A percentile compares a stretch with the other conserved stretches of the same genome.
These are phyloP conservation scores for Helotiales sp. DNA, from an alignment of 2,329 filamentous ascomycete genomes.

Conservation along the genomic window DNA sequence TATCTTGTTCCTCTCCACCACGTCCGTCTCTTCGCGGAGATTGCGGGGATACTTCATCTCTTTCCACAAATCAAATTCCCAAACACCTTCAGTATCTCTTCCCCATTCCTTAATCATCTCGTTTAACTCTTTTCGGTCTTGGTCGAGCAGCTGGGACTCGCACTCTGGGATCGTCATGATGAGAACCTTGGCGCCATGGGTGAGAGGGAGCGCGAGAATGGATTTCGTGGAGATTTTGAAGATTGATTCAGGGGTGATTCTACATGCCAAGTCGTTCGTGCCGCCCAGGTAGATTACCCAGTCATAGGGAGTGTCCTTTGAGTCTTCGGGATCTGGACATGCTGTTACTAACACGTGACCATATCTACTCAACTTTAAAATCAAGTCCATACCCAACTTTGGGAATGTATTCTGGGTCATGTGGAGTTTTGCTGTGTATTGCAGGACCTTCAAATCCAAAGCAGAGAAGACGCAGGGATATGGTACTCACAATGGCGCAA, in stretches of 20 bases:
- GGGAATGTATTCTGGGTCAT: no score
- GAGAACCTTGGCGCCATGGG: constrained; percentile 53
- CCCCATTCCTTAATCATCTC: constrained; percentile 40
- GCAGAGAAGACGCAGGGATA: neutral
- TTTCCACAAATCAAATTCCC: constrained; percentile 44
- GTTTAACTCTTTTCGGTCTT: constrained; percentile 50
- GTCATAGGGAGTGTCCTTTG: constrained; percentile 38
- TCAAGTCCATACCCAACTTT: no score
- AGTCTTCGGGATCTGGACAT: neutral
- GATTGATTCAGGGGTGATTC: constrained; percentile 41
- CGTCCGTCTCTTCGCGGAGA: constrained; percentile 52
- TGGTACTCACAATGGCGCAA: constrained; percentile 14
- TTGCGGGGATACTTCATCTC: constrained; percentile 49
- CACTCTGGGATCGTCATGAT: constrained; percentile 61
- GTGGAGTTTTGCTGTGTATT: no score
- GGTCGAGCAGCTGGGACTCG: constrained; percentile 33
- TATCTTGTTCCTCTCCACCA: constrained; percentile 46
- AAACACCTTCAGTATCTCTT: constrained; percentile 18
- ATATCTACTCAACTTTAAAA: neutral
- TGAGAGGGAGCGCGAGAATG: constrained; percentile 50
- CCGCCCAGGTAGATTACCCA: constrained; percentile 65
- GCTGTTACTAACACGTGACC: neutral
- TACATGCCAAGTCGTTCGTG: constrained; percentile 61
- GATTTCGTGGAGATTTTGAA: constrained; percentile 47
- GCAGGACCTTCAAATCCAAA: no score